phyloP scores from a whole-genome alignment of 192 early-diverging fungal genomes.

The Rhizophagus clarus region DNA sequence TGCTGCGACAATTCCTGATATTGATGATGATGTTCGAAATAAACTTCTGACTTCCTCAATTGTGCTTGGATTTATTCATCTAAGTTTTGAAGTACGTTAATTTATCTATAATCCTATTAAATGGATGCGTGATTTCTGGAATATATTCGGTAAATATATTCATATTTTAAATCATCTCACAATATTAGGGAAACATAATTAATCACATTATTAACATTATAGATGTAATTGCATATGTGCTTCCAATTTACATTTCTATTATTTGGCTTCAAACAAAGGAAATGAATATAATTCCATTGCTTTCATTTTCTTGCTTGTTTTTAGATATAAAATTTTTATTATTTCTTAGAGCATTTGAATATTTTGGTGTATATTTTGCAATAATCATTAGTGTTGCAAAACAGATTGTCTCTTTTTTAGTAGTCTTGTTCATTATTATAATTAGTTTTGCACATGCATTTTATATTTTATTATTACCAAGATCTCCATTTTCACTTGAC shows the following conservation, averaged over 20 bases:
- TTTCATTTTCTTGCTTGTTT: background rate
- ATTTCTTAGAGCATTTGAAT: slow-evolving; percentile 13
- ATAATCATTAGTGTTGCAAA: slow-evolving; percentile 4
- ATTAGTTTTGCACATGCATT: slow-evolving; percentile 11
- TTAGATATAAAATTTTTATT: slow-evolving; percentile 1
- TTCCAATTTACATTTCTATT: background rate
- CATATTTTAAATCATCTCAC: background rate
- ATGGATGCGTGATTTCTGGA: background rate
- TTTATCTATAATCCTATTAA: background rate
- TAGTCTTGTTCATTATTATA: background rate
- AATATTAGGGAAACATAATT: background rate
- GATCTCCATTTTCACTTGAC: background rate
- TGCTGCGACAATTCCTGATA: background rate
- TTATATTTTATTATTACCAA: slow-evolving; percentile 1
- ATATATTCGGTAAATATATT: slow-evolving; percentile 1
- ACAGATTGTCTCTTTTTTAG: background rate
- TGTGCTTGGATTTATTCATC: background rate
- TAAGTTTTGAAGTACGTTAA: background rate
- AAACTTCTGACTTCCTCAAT: background rate
- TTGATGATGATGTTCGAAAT: background rate
- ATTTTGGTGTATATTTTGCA: slow-evolving; percentile 12
- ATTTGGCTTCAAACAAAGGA: background rate
- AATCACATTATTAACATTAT: background rate
- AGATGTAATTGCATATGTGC: background rate
- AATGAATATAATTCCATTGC: background rate